Evolutionary conservation across 495 filamentous ascomycete genomes (phyloP), one percentile per base, ranked within the genome.

Genomic region (Talaromyces proteolyticus): DNA sequence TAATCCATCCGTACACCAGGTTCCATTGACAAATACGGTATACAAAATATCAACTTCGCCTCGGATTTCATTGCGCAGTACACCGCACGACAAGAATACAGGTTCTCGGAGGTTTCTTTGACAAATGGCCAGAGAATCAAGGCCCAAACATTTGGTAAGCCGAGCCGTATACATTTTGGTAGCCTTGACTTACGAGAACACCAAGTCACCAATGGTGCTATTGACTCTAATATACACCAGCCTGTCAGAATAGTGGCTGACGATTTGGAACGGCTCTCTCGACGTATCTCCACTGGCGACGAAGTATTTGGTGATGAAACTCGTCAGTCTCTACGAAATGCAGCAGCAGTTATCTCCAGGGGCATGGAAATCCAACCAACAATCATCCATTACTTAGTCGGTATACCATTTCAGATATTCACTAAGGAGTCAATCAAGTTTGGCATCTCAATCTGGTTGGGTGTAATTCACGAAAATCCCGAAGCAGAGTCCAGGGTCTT

Each of bases 21-120:
- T 20, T 80, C 86, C 5, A 84, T 95, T 21, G 88, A 95, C 47
- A 74, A 69, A 23, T 77, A 88, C 51, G 79, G 84, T 10, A 77
- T 81, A 24, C 79, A 77, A 17, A 81, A 81, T 42, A 82, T 95
- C 53, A 93, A 97, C 57, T 85, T 91, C 12, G 91, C 89, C 11
- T 96, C 92, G 12, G 91, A 96, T 63, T 95, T 98, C 57, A 85
- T 97, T 61, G 88, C 91, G 25, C 89, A 96, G 60, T 96, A 97
- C 59, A 96, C 91, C n/a, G 93, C 88, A 19, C 87, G 93, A 7
- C 94, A 97, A 61, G 90, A 90, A 57, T 97, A 97, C 62, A 81
- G 88, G 23, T 87, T 88, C 53, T 78, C 85, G 12, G 88, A 95
- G 59, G 69, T 81, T 10, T 61, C 85, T 34, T 40, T 45, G 11